Percentiles rank a stretch among this genome's conserved stretches.
phyloP scores from a whole-genome alignment of 805 yeast species.

The Wickerhamomyces mucosus region DNA sequence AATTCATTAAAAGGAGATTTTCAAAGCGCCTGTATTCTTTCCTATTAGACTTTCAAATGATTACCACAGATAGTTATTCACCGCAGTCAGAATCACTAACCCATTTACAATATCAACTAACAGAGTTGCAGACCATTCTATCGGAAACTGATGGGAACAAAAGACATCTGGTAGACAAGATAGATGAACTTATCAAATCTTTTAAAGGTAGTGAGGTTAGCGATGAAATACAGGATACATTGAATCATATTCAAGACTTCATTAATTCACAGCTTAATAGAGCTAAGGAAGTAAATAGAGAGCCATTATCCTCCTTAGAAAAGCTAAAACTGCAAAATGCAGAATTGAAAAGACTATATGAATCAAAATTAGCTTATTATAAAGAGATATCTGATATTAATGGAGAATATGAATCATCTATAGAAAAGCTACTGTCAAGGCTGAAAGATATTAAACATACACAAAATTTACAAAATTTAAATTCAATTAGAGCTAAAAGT shows the following conservation, averaged over 20 bases:
- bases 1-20: not conserved
- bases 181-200: not conserved
- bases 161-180: not conserved
- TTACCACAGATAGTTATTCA: not conserved
- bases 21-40: no score
- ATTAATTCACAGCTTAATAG: not conserved
- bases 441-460: slow-evolving; percentile 4
- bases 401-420: slow-evolving; percentile 8
- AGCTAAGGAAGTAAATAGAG: not conserved
- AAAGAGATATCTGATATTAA: slow-evolving; percentile 5
- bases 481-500: slow-evolving; percentile 2
- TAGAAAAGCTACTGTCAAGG: slow-evolving; percentile 5
- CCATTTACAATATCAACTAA: not conserved
- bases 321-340: slow-evolving; percentile 9
- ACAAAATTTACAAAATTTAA: slow-evolving; percentile 2
- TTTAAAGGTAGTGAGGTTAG: not conserved
- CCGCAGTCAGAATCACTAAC: not conserved
- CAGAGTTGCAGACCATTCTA: not conserved
- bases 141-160: not conserved
- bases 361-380: slow-evolving; percentile 4
- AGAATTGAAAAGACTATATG: slow-evolving; percentile 8
- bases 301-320: not conserved
- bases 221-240: not conserved
- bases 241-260: not conserved
- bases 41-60: not conserved